Conservation (phyloP, 2,329 filamentous ascomycete species). For the Fusarium globosum region DNA sequence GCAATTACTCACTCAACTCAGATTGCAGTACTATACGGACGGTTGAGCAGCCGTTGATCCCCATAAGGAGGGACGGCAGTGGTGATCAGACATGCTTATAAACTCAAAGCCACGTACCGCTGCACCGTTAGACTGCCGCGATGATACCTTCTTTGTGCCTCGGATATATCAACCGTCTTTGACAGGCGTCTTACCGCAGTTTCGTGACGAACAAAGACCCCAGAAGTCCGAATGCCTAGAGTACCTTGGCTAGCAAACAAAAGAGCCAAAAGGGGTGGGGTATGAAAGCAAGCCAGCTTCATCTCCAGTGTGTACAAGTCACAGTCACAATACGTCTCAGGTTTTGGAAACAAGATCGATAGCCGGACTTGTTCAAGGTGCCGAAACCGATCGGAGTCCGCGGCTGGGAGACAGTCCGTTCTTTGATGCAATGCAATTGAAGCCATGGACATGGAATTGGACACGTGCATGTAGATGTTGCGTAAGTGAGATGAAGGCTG, state of each 20-base stretch:
- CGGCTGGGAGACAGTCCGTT: slow-evolving; percentile 21
- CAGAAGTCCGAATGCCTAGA: neutral
- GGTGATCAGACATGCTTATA: slow-evolving; percentile 14
- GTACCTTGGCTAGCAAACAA: neutral
- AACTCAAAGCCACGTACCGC: neutral
- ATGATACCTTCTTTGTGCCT: slow-evolving; percentile 6
- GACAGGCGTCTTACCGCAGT: slow-evolving; percentile 22
- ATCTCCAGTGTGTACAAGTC: slow-evolving; percentile 5
- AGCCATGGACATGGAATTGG: neutral
- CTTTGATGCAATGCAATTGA: slow-evolving; percentile 3
- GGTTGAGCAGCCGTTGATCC: slow-evolving; percentile 6
- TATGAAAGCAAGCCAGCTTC: neutral
- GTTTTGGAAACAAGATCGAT: slow-evolving; percentile 17
- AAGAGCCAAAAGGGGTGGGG: neutral
- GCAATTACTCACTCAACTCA: neutral
- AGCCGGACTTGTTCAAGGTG: slow-evolving; percentile 39
- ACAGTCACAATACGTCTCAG: slow-evolving; percentile 4
- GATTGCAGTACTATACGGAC: neutral
- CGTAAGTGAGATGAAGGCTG: slow-evolving; percentile 9
- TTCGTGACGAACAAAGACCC: slow-evolving; percentile 13
- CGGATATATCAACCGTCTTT: slow-evolving; percentile 33
- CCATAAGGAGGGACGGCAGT: slow-evolving; percentile 12
- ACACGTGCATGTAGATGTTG: slow-evolving; percentile 11
- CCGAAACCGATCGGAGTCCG: slow-evolving; percentile 46
- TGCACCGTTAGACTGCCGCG: slow-evolving; percentile 6